Evolutionary conservation across 768 basidiomycete species (phyloP), one percentile per base, ranked within the genome.

Genomic region (Cyclocybe aegerita): DNA sequence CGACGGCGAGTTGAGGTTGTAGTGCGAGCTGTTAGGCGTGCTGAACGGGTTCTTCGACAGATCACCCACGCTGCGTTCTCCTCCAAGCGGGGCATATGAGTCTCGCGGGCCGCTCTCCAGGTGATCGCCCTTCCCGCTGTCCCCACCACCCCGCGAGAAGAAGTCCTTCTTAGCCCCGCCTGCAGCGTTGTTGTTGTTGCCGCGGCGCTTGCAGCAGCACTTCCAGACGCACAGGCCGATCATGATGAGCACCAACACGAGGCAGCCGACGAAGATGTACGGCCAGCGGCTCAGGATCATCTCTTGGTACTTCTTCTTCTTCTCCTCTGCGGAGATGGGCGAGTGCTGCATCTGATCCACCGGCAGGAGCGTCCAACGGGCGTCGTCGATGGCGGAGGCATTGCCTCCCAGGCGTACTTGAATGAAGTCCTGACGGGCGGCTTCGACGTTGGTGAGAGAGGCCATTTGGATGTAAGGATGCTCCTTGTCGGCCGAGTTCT

Each of bases 391-490:
- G 33, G 81, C 80, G 2, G 77, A 77, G 61, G 88, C 82, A 39
- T 72, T 69, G 34, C 86, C 88, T 30, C 70, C 70, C 48, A 88
- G 67, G 15, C 90, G 86, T 16, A 73, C 67, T 43, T 77, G 59
- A 34, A 90, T 75, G 54, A 92, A 92, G 52, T 90, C 86, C n/a
- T 72, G 50, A 60, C 81, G 77, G 6, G 86, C 86, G 4, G 71
- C 58, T 12, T 68, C 64, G 4, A 70, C 53, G 59, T 84, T 60
- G 39, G 83, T 88, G 43, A 82, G 62, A 7, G 89, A 75, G 17
- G 85, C 69, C 50, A 92, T 70, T 61, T 92, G 90, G 43, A 90
- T 73, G 62, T 78, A 92, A 2, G 90, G 90, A 30, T 78, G 71
- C 14, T 64, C 74, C 9, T 74, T 70, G 60, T 74, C 73, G 32